A percentile compares a stretch with the other conserved stretches of the same genome.
Conservation (phyloP, 2,329 filamentous ascomycete species). For the Escovopsis sp. region DNA sequence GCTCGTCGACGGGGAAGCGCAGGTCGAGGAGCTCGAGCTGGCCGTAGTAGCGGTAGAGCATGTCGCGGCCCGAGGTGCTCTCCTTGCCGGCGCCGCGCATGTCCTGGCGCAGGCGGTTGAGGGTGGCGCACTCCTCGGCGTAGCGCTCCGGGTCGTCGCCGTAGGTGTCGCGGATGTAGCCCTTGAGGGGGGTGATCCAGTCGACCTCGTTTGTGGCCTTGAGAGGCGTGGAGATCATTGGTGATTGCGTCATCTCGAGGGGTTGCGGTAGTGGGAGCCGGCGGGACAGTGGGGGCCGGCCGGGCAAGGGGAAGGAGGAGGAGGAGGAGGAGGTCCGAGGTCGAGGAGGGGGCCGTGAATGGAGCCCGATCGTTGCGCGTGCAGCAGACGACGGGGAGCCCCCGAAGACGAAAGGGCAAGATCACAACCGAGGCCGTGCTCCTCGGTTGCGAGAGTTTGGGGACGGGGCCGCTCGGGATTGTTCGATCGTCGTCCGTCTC, state of each 20-base stretch:
- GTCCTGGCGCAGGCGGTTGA: conserved; percentile 91
- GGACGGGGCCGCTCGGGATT: no score
- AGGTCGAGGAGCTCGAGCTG: conserved; percentile 90
- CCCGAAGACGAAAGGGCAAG: no score
- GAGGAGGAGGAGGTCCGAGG: no score
- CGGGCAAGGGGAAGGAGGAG: no score
- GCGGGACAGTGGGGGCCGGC: no score
- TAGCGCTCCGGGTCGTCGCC: conserved; percentile 95
- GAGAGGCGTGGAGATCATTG: conserved; percentile 89
- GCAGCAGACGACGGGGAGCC: no score
- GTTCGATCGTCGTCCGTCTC: no score
- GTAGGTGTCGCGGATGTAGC: conserved; percentile 85
- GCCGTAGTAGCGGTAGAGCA: conserved; percentile 94
- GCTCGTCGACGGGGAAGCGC: conserved; percentile 92
- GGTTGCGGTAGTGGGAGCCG: conserved; percentile 1
- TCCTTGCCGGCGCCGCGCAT: conserved; percentile 97
- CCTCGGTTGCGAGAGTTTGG: no score
- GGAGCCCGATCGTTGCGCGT: no score
- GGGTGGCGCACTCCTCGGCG: conserved; percentile 81
- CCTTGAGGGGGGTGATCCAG: conserved; percentile 85
- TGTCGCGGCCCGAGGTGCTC: conserved; percentile 80
- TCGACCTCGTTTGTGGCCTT: conserved; percentile 96
- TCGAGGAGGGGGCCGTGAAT: no score
- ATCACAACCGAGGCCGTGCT: no score
- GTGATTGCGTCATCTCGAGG: conserved; percentile 58